Evolutionary conservation across 2,329 filamentous ascomycete species (phyloP).

Genomic region (Dothistroma pini): DNA sequence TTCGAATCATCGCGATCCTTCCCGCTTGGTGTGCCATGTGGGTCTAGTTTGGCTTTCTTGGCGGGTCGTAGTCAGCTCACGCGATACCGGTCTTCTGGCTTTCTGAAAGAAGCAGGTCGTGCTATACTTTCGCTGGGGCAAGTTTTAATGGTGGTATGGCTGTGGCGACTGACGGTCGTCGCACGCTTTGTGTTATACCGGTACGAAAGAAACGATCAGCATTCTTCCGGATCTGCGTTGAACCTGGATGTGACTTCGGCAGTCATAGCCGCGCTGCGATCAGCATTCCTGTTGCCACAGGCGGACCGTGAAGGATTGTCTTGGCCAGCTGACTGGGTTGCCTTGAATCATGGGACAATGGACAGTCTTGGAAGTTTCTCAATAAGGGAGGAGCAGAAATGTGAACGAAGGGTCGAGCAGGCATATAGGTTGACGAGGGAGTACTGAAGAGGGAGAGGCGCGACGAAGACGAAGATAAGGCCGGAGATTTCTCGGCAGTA

Average conservation of each 20-base stretch:
- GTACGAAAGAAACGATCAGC: neutral
- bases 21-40: neutral
- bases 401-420: too few species aligned
- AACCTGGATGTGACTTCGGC: neutral
- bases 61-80: constrained; percentile 4
- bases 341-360: neutral
- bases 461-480: too few species aligned
- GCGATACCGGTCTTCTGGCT: constrained; percentile 6
- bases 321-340: neutral
- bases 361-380: too few species aligned
- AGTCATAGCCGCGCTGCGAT: neutral
- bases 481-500: too few species aligned
- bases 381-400: too few species aligned
- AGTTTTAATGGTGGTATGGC: neutral
- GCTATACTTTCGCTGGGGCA: neutral
- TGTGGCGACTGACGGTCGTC: neutral
- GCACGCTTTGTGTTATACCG: neutral
- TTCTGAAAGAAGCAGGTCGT: neutral
- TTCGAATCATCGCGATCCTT: neutral
- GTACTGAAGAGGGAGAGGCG: too few species aligned
- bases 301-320: neutral
- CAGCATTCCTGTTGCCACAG: neutral
- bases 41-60: neutral
- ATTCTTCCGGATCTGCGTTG: neutral
- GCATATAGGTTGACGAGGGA: too few species aligned